Evolutionary conservation across 2,329 filamentous ascomycete genomes (phyloP), one percentile per base, ranked within the genome.

Genomic region (Aspergillus brasiliensis): DNA sequence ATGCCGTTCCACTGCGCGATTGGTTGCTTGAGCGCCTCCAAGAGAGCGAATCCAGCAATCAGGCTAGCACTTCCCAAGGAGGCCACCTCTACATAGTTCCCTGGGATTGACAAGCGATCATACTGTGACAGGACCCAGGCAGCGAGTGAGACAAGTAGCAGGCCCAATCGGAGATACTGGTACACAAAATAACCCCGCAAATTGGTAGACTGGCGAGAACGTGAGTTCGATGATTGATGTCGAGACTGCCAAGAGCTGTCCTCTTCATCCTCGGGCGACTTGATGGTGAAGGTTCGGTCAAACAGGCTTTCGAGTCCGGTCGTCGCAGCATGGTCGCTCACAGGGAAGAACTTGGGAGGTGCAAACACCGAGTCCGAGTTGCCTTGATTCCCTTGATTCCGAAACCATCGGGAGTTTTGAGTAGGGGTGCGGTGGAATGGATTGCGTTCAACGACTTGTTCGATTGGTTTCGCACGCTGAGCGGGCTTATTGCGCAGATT

Each of bases 231-330:
- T n/a, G 34, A 8, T 13, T 54, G 64, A 19, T 25, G 55, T 10
- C 56, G 53, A 23, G 67, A 62, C 25, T 65, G 60, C 65, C 68
- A 70, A 7, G 64, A 55, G 25, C 62, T 58, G 25, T 65, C 63
- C 1, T 64, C 66, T 5, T 64, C 65, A 38, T 75, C 68, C 48
- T 73, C 69, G 13, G 72, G 61, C 51, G 69, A 66, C 62, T 72
- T 66, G 57, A 73, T 70, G 67, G 76, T 78, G 57, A 82, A 82
- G 3, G 79, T 73, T 27, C 71, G 71, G 51, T 80, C 77, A 66
- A 82, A 81, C 23, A 82, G 65, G 42, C 68, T 74, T 65, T 82
- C 80, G 10, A 82, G 65, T 7, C 80, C 80, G 25, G 80, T 82
- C 25, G 79, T 77, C 19, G 74, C 71, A 48, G 69, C 68, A 62